Base-by-base conservation (phyloP, 1,139 yeast genomes). In the Nematodospora anomalae region DNA sequence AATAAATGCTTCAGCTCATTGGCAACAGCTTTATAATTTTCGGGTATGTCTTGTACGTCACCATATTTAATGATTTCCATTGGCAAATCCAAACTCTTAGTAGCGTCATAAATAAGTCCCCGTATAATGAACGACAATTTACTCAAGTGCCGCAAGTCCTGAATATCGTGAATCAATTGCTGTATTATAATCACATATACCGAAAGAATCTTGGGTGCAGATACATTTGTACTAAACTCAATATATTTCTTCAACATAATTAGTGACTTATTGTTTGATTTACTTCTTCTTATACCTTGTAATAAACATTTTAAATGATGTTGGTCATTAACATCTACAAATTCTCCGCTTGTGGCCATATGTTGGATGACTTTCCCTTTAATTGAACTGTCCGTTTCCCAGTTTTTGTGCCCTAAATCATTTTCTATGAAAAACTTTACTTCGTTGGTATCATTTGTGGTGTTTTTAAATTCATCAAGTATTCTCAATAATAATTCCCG, bases 381-480 rank as follows among this genome's bases (percentile, higher is more conserved):
- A n/a, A 65, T 38, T 26, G 57, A 54, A 9, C 57, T 51, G 41
- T 66, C 68, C 5, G 43, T 30, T 24, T 44, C 36, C 76, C 76
- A 71, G 15, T 48, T 27, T 3, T 38, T 40, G 14, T 55, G 45
- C 16, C 57, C 52, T 35, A 70, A 53, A 36, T 67, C 74, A 13
- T 42, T 44, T 38, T 64, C 70, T 23, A 71, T 53, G 33, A 71
- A 71, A 3, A 49, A 31, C 3, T 60, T 50, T 12, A 70, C 44
- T 10, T 69, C 68, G 2, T 41, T 30, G 1, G 57, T 47, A 13
- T 50, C 49, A 9, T 38, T 44, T 3, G 71, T 60, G 9, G 67
- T 57, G 23, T 50, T 46, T 33, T 59, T 46, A 43, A 57, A 70
- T 44, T 71, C 76, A 37, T 63, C 69, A 9, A 71, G 44, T 4